phyloP scores from a whole-genome alignment of 331 rosid genomes.

The Quercus phellos region DNA sequence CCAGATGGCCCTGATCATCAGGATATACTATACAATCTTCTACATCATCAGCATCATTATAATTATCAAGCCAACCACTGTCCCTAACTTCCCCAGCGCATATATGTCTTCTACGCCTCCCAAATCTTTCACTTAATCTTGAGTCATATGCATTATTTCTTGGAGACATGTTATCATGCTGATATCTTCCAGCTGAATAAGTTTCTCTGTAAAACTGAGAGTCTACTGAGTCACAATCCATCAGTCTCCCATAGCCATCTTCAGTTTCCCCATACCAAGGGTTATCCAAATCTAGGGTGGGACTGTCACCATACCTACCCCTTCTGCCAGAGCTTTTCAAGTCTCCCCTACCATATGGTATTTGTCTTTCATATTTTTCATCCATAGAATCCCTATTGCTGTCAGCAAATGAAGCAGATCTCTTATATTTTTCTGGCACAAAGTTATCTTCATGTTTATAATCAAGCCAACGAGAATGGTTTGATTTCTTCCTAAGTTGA shows the following conservation, averaged over 20 bases:
- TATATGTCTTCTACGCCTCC: constrained; percentile 19
- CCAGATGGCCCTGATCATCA: constrained; percentile 22
- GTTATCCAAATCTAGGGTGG: constrained; percentile 28
- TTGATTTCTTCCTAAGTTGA: constrained; percentile 27
- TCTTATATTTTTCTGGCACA: constrained; percentile 23
- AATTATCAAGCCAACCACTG: constrained; percentile 25
- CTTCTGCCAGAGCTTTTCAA: constrained; percentile 25
- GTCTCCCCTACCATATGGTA: constrained; percentile 29
- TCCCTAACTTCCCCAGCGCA: constrained; percentile 21
- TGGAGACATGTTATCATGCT: constrained; percentile 20
- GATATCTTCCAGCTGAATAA: constrained; percentile 1
- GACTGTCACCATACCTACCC: constrained; percentile 27
- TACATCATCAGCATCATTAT: constrained; percentile 26
- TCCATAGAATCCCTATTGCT: constrained; percentile 30
- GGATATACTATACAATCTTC: constrained; percentile 33
- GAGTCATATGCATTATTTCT: constrained; percentile 24
- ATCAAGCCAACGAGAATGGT: constrained; percentile 22
- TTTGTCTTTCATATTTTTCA: constrained; percentile 23
- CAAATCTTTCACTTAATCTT: constrained; percentile 24
- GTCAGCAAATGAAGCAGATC: constrained; percentile 21
- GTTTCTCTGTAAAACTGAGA: constrained; percentile 25
- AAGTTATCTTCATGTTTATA: constrained; percentile 28
- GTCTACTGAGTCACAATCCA: constrained; percentile 12
- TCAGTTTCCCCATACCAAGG: constrained; percentile 28
- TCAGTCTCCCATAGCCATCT: constrained; percentile 30